A percentile compares a stretch with the other conserved stretches of the same genome.
Evolutionary conservation across 345 rosid genomes (phyloP).

Genomic region (Populus tremula): DNA sequence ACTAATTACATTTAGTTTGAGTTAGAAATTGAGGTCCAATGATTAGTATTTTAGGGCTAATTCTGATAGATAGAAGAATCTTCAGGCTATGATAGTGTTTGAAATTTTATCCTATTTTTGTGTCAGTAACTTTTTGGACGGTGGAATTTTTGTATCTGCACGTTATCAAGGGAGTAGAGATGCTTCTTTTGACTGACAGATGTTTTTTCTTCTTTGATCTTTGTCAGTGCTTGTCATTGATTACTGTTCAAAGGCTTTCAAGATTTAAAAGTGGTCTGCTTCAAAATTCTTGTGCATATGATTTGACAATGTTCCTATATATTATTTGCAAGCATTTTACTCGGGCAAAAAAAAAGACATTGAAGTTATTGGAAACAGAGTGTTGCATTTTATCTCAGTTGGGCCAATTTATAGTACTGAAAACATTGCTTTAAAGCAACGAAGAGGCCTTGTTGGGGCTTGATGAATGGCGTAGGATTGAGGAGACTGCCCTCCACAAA

Average conservation of each 20-base stretch:
- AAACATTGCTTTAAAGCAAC: neutral
- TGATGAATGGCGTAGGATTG: slow-evolving; percentile 8
- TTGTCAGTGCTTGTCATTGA: neutral
- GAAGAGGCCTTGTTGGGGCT: neutral
- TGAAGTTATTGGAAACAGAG: neutral
- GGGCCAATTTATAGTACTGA: neutral
- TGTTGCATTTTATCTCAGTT: neutral
- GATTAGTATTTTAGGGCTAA: neutral
- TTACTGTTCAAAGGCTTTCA: neutral
- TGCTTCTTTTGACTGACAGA: neutral
- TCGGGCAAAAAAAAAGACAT: neutral
- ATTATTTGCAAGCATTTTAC: neutral
- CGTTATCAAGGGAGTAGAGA: neutral
- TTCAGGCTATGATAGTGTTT: neutral
- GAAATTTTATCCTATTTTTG: neutral
- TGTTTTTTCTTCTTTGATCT: neutral
- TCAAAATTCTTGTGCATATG: neutral
- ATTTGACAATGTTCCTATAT: neutral
- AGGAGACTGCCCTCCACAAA: slow-evolving; percentile 14
- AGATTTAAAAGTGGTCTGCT: neutral
- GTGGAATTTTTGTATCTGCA: neutral
- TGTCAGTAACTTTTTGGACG: neutral
- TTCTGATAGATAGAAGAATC: neutral
- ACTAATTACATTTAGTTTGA: neutral
- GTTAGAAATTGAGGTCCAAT: neutral